Evolutionary conservation across 495 filamentous ascomycete genomes (phyloP).

Genomic region (Talaromyces adpressus): DNA sequence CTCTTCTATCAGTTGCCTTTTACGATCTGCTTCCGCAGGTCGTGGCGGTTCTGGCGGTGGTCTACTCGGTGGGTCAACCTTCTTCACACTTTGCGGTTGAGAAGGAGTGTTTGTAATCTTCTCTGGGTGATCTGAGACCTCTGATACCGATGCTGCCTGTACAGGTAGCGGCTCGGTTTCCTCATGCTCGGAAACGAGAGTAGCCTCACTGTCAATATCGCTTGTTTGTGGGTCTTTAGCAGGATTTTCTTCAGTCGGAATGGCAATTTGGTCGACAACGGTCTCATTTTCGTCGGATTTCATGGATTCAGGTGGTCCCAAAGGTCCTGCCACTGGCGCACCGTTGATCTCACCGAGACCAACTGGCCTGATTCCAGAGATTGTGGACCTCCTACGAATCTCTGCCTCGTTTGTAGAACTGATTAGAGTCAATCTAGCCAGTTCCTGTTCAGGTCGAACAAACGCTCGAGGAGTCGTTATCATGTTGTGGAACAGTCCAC

Average conservation of each 20-base stretch:
- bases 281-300: conserved; percentile 11
- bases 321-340: conserved; percentile 42
- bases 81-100: conserved; percentile 8
- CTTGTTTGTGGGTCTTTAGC: conserved; percentile 15
- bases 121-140: conserved; percentile 14
- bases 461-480: conserved; percentile 45
- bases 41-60: conserved; percentile 44
- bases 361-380: conserved; percentile 28
- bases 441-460: conserved; percentile 64
- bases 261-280: conserved; percentile 20
- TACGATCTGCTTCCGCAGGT: conserved; percentile 26
- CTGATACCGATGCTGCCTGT: conserved; percentile 5
- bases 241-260: conserved; percentile 9
- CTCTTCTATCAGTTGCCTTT: conserved; percentile 42
- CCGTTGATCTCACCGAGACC: conserved; percentile 47
- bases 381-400: conserved; percentile 50
- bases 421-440: conserved; percentile 75
- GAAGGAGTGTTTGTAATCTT: conserved; percentile 8
- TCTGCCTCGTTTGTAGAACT: conserved; percentile 52
- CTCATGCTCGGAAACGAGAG: conserved; percentile 37
- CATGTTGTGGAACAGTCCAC: conserved; percentile 64
- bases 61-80: conserved; percentile 19
- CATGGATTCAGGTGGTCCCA: conserved; percentile 31
- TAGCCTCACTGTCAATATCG: conserved; percentile 42
- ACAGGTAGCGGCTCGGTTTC: conserved; percentile 40